Percentiles rank a stretch among this genome's conserved stretches.
These are phyloP conservation scores for Nelumbo lutea DNA, from an alignment of 164 flowering plant species.

Conservation along the genomic window DNA sequence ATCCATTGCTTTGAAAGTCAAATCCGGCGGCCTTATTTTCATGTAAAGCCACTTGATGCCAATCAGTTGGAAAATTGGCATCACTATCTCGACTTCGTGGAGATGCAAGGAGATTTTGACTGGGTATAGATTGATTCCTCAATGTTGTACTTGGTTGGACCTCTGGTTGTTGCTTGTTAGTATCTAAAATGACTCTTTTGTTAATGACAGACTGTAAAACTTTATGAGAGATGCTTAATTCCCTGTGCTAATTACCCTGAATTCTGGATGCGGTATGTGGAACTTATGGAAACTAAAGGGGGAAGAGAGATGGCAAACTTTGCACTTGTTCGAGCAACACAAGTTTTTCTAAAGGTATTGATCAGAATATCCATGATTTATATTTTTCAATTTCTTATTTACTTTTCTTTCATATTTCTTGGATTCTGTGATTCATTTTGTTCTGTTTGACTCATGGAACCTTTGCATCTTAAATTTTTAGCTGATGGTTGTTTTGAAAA, in stretches of 20 bases:
- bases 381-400: not conserved
- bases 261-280: slow-evolving; percentile 95
- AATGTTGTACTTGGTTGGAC: slow-evolving; percentile 9
- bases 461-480: not conserved
- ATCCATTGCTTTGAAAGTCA: slow-evolving; percentile 53
- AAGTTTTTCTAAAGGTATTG: slow-evolving; percentile 65
- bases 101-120: slow-evolving; percentile 77
- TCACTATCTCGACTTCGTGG: slow-evolving; percentile 73
- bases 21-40: slow-evolving; percentile 70
- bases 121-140: slow-evolving; percentile 46
- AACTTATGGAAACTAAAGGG: slow-evolving; percentile 68
- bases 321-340: slow-evolving; percentile 70
- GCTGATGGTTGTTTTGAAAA: not conserved
- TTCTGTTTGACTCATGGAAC: not conserved
- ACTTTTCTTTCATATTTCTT: not conserved
- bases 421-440: not conserved
- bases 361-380: not conserved
- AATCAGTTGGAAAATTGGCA: slow-evolving; percentile 84
- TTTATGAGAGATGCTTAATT: slow-evolving; percentile 90
- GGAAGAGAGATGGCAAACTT: slow-evolving; percentile 80
- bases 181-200: slow-evolving; percentile 15
- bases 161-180: slow-evolving; percentile 4
- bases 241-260: slow-evolving; percentile 89
- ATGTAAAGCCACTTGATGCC: slow-evolving; percentile 64
- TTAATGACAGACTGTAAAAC: slow-evolving; percentile 62